A percentile compares a stretch with the other conserved stretches of the same genome.
phyloP scores from a whole-genome alignment of 768 basidiomycete genomes.

The Boletus rubropictus region DNA sequence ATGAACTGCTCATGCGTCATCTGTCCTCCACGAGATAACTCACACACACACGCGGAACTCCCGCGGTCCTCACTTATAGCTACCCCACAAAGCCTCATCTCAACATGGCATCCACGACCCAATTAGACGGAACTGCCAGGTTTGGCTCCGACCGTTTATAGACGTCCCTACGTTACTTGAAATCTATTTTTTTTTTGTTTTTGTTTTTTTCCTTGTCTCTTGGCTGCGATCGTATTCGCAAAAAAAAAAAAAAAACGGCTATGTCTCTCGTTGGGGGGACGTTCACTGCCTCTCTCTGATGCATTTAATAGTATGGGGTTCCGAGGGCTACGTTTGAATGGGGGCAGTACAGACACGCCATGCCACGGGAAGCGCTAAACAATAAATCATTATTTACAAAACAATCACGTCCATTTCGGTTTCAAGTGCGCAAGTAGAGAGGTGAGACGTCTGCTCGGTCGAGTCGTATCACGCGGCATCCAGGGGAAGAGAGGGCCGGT shows the following conservation, averaged over 20 bases:
- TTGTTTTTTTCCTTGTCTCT: no score
- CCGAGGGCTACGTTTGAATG: constrained; percentile 6
- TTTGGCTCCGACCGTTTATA: constrained; percentile 1
- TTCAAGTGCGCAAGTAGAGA: constrained; percentile 14
- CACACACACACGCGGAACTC: constrained; percentile 1
- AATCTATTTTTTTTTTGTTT: constrained; percentile 13
- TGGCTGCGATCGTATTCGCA: constrained; percentile 5
- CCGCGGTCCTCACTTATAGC: background rate
- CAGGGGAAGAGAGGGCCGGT: background rate
- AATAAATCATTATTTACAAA: no score
- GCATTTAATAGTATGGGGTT: constrained; percentile 2
- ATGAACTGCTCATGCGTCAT: constrained; percentile 32
- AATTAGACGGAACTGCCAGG: constrained; percentile 17
- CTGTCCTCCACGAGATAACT: constrained; percentile 18
- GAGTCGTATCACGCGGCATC: constrained; percentile 1
- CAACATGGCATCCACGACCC: background rate
- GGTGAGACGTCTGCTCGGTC: constrained; percentile 9
- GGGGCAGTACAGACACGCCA: no score
- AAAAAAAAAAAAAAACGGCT: no score
- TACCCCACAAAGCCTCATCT: no score
- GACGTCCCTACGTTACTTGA: constrained; percentile 1
- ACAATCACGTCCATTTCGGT: no score
- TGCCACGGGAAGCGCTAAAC: no score
- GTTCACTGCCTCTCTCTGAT: constrained; percentile 7
- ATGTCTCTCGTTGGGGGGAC: no score